Conservation (phyloP, 2,329 filamentous ascomycete genomes). For the Curvularia spicifera region DNA sequence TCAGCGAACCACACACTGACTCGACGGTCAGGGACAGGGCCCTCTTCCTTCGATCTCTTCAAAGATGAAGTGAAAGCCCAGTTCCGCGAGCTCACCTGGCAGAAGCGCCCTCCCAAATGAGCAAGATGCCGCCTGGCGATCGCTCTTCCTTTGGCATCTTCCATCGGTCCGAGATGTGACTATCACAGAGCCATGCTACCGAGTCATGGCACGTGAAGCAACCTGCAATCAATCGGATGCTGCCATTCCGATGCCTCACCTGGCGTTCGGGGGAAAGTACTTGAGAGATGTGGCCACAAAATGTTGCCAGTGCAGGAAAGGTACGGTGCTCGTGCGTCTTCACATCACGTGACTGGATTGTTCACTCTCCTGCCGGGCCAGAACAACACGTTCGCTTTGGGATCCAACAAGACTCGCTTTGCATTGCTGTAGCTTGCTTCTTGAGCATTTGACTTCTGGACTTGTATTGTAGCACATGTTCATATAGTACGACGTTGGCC, state of each 20-base stretch:
- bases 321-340: background rate
- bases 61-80: constrained; percentile 61
- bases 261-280: background rate
- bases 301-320: background rate
- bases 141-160: constrained; percentile 3
- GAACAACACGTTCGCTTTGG: background rate
- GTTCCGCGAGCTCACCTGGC: constrained; percentile 49
- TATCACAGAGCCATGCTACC: background rate
- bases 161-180: background rate
- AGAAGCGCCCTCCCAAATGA: constrained; percentile 42
- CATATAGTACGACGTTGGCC: background rate
- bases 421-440: too few relatives aligned
- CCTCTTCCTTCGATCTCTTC: constrained; percentile 58
- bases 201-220: background rate
- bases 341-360: background rate
- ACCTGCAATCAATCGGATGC: background rate
- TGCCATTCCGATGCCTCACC: background rate
- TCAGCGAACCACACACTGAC: background rate
- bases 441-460: background rate
- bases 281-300: background rate
- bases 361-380: background rate
- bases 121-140: constrained; percentile 3
- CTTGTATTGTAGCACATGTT: background rate
- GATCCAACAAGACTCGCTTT: background rate
- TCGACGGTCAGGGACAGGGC: constrained; percentile 36